Conservation (phyloP, 2,329 filamentous ascomycete species). For the Stachybotrys chlorohalonatus region DNA sequence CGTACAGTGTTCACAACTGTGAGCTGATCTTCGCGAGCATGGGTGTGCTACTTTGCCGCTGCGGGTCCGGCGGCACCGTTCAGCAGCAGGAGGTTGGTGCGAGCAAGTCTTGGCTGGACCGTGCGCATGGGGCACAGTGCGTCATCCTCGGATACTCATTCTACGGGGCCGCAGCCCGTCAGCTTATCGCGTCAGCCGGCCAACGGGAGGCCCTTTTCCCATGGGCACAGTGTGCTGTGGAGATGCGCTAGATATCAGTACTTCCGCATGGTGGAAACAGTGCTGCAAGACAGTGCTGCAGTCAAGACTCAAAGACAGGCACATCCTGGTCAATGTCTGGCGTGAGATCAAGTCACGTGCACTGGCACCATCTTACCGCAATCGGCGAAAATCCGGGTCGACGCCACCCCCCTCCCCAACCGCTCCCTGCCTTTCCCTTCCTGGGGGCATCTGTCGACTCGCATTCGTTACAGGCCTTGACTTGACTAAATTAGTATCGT, state of each 20-base stretch:
- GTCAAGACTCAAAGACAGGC: neutral
- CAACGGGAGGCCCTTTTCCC: neutral
- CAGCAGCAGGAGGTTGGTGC: neutral
- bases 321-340: neutral
- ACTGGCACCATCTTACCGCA: neutral
- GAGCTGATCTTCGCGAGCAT: neutral
- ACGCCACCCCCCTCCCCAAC: too few relatives aligned
- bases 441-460: neutral
- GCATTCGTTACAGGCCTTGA: neutral
- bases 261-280: neutral
- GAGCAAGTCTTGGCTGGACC: neutral
- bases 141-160: neutral
- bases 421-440: neutral
- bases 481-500: neutral
- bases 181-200: neutral
- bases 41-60: neutral
- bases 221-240: neutral
- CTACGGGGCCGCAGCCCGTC: neutral
- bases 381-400: neutral
- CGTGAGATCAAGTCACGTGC: neutral
- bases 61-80: too few relatives aligned
- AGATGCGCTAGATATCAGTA: neutral
- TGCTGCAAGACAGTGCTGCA: neutral
- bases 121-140: neutral
- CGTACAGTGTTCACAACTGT: neutral